Evolutionary conservation across 805 yeast species (phyloP).

Genomic region (Candida maltosa): DNA sequence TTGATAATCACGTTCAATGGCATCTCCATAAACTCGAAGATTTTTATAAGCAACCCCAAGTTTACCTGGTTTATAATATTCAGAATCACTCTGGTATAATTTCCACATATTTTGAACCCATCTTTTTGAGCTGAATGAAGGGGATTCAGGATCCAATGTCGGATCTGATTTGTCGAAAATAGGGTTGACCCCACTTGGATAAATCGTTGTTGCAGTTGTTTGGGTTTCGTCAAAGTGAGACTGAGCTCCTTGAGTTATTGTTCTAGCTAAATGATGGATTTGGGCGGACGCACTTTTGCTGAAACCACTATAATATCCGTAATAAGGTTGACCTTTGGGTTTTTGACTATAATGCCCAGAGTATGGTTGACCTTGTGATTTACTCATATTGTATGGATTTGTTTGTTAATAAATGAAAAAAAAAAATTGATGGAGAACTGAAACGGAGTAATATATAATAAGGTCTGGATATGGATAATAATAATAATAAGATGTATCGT

Average conservation of each 20-base stretch:
- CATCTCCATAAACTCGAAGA: conserved; percentile 52
- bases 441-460: too few species aligned
- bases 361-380: conserved; percentile 6
- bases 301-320: conserved; percentile 8
- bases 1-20: conserved; percentile 61
- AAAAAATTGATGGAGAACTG: too few species aligned
- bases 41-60: conserved; percentile 54
- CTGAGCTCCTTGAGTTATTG: conserved; percentile 1
- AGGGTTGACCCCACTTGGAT: conserved; percentile 7
- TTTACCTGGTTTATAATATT: conserved; percentile 55
- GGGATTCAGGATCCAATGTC: conserved; percentile 51
- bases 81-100: conserved; percentile 47
- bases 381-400: too few species aligned
- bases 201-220: background rate
- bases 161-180: conserved; percentile 23
- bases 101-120: conserved; percentile 63
- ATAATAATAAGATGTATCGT: too few species aligned
- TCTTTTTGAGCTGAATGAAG: conserved; percentile 47
- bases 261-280: conserved; percentile 6
- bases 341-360: conserved; percentile 3
- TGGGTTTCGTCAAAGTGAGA: conserved; percentile 3
- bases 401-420: too few species aligned
- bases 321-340: conserved; percentile 6
- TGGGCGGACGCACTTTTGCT: conserved; percentile 4
- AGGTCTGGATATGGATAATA: too few species aligned